Evolutionary conservation across 148 eudicot genomes (phyloP).

Genomic region (Diospyros kaki): DNA sequence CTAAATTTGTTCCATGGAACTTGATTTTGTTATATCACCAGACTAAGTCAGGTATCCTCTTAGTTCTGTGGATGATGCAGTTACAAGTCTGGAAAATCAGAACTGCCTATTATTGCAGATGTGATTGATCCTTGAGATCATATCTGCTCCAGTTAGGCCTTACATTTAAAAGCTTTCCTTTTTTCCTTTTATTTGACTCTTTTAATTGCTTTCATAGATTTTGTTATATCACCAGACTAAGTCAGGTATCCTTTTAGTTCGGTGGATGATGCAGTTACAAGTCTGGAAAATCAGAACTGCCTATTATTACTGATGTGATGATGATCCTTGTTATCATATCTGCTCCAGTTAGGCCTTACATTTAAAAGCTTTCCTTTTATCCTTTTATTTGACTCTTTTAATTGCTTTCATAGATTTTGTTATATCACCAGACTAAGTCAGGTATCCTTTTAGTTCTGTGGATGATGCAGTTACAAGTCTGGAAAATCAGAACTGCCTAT

Average conservation of each 20-base stretch:
- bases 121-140: slow-evolving; percentile 12
- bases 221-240: too few relatives aligned
- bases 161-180: neutral
- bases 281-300: slow-evolving; percentile 31
- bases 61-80: neutral
- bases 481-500: slow-evolving; percentile 28
- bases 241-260: too few relatives aligned
- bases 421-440: slow-evolving; percentile 36
- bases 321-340: slow-evolving; percentile 13
- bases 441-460: slow-evolving; percentile 22
- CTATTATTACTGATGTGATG: slow-evolving; percentile 32
- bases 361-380: neutral
- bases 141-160: slow-evolving; percentile 29
- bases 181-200: neutral
- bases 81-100: slow-evolving; percentile 40
- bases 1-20: too few relatives aligned
- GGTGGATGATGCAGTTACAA: too few relatives aligned
- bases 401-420: too few relatives aligned
- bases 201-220: too few relatives aligned
- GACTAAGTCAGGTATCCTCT: too few relatives aligned
- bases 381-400: slow-evolving; percentile 3
- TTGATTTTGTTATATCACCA: too few relatives aligned
- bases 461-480: slow-evolving; percentile 41
- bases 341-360: slow-evolving; percentile 25
- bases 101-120: slow-evolving; percentile 32